Percentiles rank a stretch among this genome's conserved stretches.
Evolutionary conservation across 192 early-diverging fungal genomes (phyloP).

Genomic region (Haplosporangium gracile): DNA sequence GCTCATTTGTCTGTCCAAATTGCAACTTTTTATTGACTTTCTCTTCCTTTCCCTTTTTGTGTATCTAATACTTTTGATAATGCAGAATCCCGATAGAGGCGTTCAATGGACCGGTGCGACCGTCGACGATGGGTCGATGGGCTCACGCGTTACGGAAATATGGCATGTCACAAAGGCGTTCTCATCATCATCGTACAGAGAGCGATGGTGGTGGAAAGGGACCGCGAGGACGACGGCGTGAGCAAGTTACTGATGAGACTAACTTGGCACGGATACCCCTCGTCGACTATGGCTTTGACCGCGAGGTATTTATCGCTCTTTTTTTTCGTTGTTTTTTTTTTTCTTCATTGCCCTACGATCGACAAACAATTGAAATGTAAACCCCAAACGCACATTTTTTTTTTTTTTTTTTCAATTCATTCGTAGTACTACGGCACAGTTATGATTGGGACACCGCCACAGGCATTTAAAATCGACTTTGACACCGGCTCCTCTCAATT

Average conservation of each 20-base stretch:
- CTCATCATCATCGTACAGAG: not conserved
- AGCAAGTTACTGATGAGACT: not conserved
- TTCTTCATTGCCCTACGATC: not conserved
- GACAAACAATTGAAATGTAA: not conserved
- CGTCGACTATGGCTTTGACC: constrained; percentile 32
- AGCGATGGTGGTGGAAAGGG: not conserved
- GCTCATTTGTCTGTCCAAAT: not conserved
- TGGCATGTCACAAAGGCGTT: constrained; percentile 9
- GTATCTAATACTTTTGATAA: not conserved
- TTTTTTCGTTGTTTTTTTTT: not conserved
- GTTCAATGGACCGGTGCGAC: not conserved
- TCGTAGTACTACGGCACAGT: constrained; percentile 75
- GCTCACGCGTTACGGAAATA: constrained; percentile 30
- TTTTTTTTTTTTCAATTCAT: not conserved
- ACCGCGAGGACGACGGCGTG: constrained; percentile 1
- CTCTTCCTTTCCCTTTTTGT: not conserved
- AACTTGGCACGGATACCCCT: constrained; percentile 25
- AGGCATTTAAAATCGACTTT: constrained; percentile 76
- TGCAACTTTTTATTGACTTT: too few species aligned
- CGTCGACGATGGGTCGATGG: constrained; percentile 32
- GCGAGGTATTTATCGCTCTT: constrained; percentile 8
- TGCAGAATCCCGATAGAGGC: constrained; percentile 25
- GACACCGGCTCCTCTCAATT: constrained; percentile 79
- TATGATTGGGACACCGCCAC: constrained; percentile 72
- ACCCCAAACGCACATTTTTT: not conserved